A percentile compares a stretch with the other conserved stretches of the same genome.
These are phyloP conservation scores for Salix caprea DNA, from an alignment of 345 rosid species.

Conservation along the genomic window DNA sequence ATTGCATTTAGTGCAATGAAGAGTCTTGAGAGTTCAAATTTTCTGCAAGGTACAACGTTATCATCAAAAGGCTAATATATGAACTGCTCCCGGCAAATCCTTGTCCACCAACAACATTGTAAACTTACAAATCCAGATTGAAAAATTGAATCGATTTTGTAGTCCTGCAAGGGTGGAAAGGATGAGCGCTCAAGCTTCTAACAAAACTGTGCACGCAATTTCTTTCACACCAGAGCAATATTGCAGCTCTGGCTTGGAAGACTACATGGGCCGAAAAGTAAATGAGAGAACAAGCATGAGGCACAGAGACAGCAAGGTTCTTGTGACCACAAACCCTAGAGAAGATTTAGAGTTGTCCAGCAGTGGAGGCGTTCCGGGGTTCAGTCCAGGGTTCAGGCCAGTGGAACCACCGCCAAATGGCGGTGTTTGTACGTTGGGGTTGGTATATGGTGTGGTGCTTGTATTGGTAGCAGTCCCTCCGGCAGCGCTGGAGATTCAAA, in stretches of 20 bases:
- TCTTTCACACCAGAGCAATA: neutral
- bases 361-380: constrained; percentile 27
- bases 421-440: constrained; percentile 16
- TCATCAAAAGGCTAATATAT: too few relatives aligned
- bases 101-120: too few relatives aligned
- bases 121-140: neutral
- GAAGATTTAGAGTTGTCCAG: constrained; percentile 29
- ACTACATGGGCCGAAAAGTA: constrained; percentile 9
- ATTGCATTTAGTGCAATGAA: too few relatives aligned
- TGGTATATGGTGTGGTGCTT: constrained; percentile 15
- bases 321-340: neutral
- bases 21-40: too few relatives aligned
- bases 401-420: constrained; percentile 15
- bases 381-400: constrained; percentile 17
- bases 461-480: constrained; percentile 32
- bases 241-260: neutral
- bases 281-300: constrained; percentile 12
- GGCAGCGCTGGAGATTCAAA: constrained; percentile 35
- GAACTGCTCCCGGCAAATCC: too few relatives aligned
- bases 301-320: constrained; percentile 5
- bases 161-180: neutral
- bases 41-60: too few relatives aligned
- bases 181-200: neutral
- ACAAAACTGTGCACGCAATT: constrained; percentile 16
- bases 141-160: constrained; percentile 10